Evolutionary conservation across 75 land plant species (phyloP).

Genomic region (Cupressus sempervirens): DNA sequence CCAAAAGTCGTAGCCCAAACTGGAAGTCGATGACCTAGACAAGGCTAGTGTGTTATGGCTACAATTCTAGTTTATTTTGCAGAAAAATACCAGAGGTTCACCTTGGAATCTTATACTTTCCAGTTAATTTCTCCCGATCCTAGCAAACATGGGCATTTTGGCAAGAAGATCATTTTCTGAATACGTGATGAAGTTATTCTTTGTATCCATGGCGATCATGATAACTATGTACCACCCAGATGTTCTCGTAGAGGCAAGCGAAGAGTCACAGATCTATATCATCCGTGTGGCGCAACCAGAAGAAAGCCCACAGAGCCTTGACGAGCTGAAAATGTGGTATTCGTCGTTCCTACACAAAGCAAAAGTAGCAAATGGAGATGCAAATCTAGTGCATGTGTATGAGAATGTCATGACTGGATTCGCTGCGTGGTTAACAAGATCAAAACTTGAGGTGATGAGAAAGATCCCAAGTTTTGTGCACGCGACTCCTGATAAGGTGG

Average conservation of each 20-base stretch:
- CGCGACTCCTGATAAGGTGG: slow-evolving; percentile 24
- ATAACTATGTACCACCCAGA: neutral
- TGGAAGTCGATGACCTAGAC: no score
- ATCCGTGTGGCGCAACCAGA: neutral
- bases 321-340: neutral
- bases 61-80: no score
- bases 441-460: slow-evolving; percentile 24
- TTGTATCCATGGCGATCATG: neutral
- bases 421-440: slow-evolving; percentile 23
- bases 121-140: no score
- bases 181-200: neutral
- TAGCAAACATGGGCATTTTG: neutral
- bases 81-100: no score
- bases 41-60: no score
- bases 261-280: neutral
- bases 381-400: neutral
- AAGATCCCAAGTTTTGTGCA: slow-evolving; percentile 29
- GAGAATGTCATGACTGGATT: neutral
- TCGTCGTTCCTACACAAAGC: neutral
- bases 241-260: neutral
- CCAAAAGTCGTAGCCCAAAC: no score
- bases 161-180: neutral
- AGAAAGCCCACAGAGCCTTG: neutral
- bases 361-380: neutral
- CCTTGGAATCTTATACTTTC: no score